These are phyloP conservation scores for Grammothele lineata DNA, from an alignment of 768 basidiomycete species.

Conservation along the genomic window DNA sequence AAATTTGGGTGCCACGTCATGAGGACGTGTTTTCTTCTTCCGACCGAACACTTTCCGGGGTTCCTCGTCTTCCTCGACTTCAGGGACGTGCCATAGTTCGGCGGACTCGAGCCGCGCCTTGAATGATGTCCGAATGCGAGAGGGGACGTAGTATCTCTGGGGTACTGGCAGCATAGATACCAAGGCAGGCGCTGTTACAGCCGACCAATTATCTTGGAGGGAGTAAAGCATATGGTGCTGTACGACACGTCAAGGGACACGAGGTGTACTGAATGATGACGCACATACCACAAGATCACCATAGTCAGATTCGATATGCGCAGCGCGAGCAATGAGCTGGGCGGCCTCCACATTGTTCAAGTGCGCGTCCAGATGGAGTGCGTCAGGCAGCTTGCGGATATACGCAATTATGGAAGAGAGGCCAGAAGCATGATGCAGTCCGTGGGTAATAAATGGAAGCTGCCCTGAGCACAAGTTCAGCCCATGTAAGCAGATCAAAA, in stretches of 20 bases:
- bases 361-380: slow-evolving; percentile 43
- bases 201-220: slow-evolving; percentile 55
- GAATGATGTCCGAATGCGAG: slow-evolving; percentile 54
- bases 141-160: slow-evolving; percentile 70
- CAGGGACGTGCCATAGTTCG: slow-evolving; percentile 55
- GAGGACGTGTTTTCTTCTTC: slow-evolving; percentile 29
- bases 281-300: slow-evolving; percentile 67
- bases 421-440: slow-evolving; percentile 43
- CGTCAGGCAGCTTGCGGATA: slow-evolving; percentile 45
- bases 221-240: slow-evolving; percentile 67
- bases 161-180: slow-evolving; percentile 58
- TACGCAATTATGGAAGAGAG: slow-evolving; percentile 64
- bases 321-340: slow-evolving; percentile 55
- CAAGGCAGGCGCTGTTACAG: slow-evolving; percentile 50
- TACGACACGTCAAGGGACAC: slow-evolving; percentile 7
- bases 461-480: slow-evolving; percentile 42
- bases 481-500: no score
- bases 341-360: slow-evolving; percentile 46
- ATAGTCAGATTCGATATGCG: slow-evolving; percentile 61
- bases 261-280: no score
- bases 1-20: slow-evolving; percentile 34
- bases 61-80: slow-evolving; percentile 39
- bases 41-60: slow-evolving; percentile 29
- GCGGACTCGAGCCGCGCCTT: slow-evolving; percentile 55
- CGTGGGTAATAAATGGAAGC: slow-evolving; percentile 68